phyloP scores from a whole-genome alignment of 2,329 filamentous ascomycete species.

The Xylariaceae sp. region DNA sequence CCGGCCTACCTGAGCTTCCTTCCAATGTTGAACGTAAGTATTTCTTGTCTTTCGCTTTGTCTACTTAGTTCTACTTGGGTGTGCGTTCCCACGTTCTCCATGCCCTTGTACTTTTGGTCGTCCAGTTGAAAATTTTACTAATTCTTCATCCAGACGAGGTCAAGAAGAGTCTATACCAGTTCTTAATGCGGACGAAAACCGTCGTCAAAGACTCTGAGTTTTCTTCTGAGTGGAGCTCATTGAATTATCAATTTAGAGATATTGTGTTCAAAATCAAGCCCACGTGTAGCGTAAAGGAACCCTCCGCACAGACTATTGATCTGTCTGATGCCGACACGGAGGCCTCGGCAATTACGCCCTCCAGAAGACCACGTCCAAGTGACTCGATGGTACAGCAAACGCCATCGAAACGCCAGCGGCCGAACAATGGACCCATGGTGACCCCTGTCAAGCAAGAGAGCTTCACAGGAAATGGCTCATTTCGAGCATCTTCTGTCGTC shows the following conservation, averaged over 20 bases:
- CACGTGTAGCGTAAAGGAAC: constrained; percentile 31
- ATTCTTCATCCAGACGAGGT: constrained; percentile 46
- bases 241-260: constrained; percentile 34
- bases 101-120: not conserved
- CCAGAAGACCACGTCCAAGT: constrained; percentile 28
- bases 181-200: constrained; percentile 51
- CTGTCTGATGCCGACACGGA: constrained; percentile 31
- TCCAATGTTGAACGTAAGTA: constrained; percentile 53
- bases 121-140: not conserved
- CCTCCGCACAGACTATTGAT: constrained; percentile 29
- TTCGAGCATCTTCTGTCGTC: constrained; percentile 29
- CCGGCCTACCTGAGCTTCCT: constrained; percentile 61
- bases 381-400: constrained; percentile 32
- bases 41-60: not conserved
- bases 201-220: constrained; percentile 50
- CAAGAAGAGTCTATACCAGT: constrained; percentile 52
- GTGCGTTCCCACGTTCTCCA: not conserved
- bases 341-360: constrained; percentile 23
- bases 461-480: constrained; percentile 22
- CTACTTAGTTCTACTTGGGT: not conserved
- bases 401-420: constrained; percentile 27
- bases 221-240: constrained; percentile 30
- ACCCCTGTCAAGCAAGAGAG: constrained; percentile 40
- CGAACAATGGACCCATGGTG: constrained; percentile 10
- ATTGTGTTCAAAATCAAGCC: constrained; percentile 35